phyloP scores from a whole-genome alignment of 2,329 filamentous ascomycete genomes.

The Colletotrichum sp. region DNA sequence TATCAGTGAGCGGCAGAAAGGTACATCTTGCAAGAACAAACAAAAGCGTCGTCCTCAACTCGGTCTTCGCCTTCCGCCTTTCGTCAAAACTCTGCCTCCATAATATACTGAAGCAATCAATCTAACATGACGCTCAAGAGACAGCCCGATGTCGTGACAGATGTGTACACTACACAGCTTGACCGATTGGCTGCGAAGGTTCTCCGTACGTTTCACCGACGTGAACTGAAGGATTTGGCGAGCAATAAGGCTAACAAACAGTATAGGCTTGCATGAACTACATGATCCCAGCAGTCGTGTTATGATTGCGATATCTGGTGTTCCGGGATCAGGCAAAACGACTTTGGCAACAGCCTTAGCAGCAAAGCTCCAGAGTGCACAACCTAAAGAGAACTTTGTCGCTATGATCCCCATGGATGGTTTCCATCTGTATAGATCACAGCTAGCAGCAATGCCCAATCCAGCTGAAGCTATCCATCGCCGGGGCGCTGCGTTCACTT shows the following conservation, averaged over 20 bases:
- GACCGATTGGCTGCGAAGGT: background rate
- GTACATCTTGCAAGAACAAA: background rate
- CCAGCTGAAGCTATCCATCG: background rate
- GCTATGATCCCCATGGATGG: background rate
- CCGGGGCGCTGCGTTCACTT: background rate
- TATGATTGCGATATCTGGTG: background rate
- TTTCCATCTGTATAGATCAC: background rate
- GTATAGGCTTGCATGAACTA: background rate
- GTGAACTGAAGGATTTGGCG: accelerated
- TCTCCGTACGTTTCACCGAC: background rate
- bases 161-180: background rate
- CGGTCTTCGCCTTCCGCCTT: accelerated
- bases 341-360: background rate
- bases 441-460: background rate
- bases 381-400: background rate
- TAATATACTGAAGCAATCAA: background rate
- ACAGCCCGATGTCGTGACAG: background rate
- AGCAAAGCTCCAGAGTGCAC: background rate
- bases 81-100: accelerated
- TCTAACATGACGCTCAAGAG: background rate
- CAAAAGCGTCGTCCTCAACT: background rate
- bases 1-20: background rate
- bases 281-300: background rate
- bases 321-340: background rate
- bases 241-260: background rate